These are phyloP conservation scores for Aphanomyces cochlioides DNA, from an alignment of 352 stramenopile species.

Conservation along the genomic window DNA sequence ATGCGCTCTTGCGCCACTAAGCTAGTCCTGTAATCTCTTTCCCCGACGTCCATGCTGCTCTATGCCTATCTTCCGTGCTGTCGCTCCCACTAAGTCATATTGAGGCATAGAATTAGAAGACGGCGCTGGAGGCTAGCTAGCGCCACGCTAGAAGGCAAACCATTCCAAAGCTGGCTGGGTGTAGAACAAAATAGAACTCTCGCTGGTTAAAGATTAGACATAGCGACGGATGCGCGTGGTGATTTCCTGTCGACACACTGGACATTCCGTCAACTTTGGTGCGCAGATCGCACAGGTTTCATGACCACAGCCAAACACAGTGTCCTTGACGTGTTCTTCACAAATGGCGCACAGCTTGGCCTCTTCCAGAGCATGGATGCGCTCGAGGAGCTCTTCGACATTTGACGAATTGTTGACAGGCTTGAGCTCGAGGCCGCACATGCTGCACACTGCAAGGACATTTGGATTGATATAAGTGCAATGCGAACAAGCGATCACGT, in stretches of 20 bases:
- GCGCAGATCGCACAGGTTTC: constrained; percentile 65
- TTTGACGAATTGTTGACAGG: background rate
- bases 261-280: constrained; percentile 56
- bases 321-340: constrained; percentile 69
- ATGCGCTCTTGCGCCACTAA: constrained; percentile 35
- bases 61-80: too few relatives aligned
- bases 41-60: too few relatives aligned
- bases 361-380: constrained; percentile 46
- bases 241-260: constrained; percentile 65
- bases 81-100: too few relatives aligned
- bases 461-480: constrained; percentile 14
- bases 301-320: constrained; percentile 78
- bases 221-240: constrained; percentile 22
- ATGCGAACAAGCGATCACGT: background rate
- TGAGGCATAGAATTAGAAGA: too few relatives aligned
- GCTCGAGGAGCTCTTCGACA: constrained; percentile 16
- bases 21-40: too few relatives aligned
- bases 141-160: too few relatives aligned
- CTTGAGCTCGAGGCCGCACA: background rate
- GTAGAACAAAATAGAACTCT: too few relatives aligned
- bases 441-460: background rate
- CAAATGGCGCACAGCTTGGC: constrained; percentile 66
- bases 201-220: constrained; percentile 1
- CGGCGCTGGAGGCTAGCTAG: too few relatives aligned
- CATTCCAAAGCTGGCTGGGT: too few relatives aligned